Conservation (phyloP, 768 basidiomycete species). For the Mycena chlorophos region DNA sequence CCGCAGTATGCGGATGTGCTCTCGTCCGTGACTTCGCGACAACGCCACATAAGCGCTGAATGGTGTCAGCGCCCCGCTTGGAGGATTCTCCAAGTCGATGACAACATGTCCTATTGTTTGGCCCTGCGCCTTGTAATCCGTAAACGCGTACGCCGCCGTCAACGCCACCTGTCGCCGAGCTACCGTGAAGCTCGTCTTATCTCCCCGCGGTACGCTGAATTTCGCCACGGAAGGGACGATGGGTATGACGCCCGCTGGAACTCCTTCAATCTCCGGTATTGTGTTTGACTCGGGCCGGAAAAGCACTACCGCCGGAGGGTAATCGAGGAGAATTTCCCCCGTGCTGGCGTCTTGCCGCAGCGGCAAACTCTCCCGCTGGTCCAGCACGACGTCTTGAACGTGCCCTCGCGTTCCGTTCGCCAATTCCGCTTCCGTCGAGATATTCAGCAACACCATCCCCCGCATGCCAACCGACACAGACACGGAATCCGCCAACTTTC, state of each 20-base stretch:
- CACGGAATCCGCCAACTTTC: conserved; percentile 18
- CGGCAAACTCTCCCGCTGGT: conserved; percentile 23
- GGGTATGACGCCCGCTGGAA: conserved; percentile 29
- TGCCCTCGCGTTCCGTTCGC: conserved; percentile 32
- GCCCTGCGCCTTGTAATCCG: conserved; percentile 43
- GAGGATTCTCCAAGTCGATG: conserved; percentile 40
- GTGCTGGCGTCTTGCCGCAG: not conserved
- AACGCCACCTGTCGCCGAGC: conserved; percentile 30
- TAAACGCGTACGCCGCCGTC: conserved; percentile 42
- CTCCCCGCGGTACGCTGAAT: conserved; percentile 19
- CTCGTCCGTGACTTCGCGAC: conserved; percentile 30
- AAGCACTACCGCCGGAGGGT: conserved; percentile 28
- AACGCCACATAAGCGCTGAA: conserved; percentile 46
- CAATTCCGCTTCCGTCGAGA: conserved; percentile 33
- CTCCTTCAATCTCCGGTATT: conserved; percentile 22
- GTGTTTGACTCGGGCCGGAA: conserved; percentile 29
- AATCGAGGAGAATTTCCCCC: conserved; percentile 19
- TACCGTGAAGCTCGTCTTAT: conserved; percentile 6
- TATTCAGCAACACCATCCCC: conserved; percentile 33
- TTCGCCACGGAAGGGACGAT: conserved; percentile 21
- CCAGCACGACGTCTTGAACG: conserved; percentile 28
- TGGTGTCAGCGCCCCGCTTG: conserved; percentile 28
- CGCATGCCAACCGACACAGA: conserved; percentile 30
- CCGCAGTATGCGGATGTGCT: not conserved
- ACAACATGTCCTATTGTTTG: conserved; percentile 40